Evolutionary conservation across 176 grass and related monocot species (phyloP), one percentile per base, ranked within the genome.

Genomic region (Paspalum notatum): DNA sequence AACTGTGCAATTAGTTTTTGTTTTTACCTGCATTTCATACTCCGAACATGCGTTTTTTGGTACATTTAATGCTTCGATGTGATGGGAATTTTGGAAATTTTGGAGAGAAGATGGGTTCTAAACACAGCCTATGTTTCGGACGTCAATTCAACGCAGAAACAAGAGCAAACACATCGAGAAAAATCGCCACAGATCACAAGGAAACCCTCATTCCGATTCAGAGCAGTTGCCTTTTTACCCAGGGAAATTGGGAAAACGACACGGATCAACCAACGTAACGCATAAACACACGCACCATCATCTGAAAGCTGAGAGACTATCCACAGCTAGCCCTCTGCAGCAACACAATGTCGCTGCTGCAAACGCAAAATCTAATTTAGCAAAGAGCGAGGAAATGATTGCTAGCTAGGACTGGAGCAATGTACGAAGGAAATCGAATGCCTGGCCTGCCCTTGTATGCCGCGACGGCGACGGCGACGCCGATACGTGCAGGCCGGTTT

Each of bases 371-470:
- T 26, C 66, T 71, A 38, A 60, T n/a, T n/a, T n/a, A n/a, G 47
- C 52, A 71, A 71, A 37, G 25, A 71, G 42, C 53, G 46, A 22
- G 12, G 40, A 66, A 70, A 32, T 8, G 10, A 37, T 60, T 80
- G 68, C 62, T 74, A 80, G 59, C 60, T 78, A 32, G 9, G 52
- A 32, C 37, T 8, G 80, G 27, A 71, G 22, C 16, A 62, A 58
- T 58, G 41, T 20, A 44, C 25, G 38, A 69, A 89, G 71, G 71
- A 53, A 66, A 88, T 56, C 55, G 79, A 81, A 81, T 89, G 87
- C 87, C 87, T 89, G 87, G 87, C 71, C 48, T 76, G 87, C 72
- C 87, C 87, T 49, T 89, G 87, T 89, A 89, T 82, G 82, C 87
- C 82, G n/a, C 54, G 65, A 32, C 32, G 32, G n/a, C 54, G 65